Percentiles rank a stretch among this genome's conserved stretches.
Conservation (phyloP, 179 eudicot genomes). For the Heliamphora pulchella region DNA sequence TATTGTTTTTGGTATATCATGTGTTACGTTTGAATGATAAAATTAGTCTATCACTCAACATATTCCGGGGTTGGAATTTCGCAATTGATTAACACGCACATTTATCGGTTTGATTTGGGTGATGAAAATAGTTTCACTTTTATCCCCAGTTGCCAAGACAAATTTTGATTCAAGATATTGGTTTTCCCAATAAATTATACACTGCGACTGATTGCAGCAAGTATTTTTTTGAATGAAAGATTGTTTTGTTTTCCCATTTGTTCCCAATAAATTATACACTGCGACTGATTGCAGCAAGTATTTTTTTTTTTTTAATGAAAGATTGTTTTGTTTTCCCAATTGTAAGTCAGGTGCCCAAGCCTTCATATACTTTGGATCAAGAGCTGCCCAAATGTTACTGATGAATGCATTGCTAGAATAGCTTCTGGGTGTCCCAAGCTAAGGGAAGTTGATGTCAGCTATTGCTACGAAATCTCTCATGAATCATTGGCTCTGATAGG, state of each 20-base stretch:
- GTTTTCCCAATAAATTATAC: not conserved
- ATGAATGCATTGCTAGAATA: constrained; percentile 41
- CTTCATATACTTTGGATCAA: constrained; percentile 67
- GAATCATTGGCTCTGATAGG: constrained; percentile 58
- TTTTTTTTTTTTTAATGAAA: too few species aligned
- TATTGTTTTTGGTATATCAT: too few species aligned
- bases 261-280: not conserved
- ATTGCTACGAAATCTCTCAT: constrained; percentile 79
- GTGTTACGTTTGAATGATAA: not conserved
- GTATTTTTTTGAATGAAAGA: too few species aligned
- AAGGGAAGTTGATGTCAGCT: constrained; percentile 71
- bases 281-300: not conserved
- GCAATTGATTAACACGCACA: not conserved
- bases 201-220: not conserved
- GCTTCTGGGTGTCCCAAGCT: constrained; percentile 60
- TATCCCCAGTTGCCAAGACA: not conserved
- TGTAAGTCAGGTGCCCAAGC: constrained; percentile 59
- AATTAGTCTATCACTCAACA: not conserved
- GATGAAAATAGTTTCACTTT: not conserved
- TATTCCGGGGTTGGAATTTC: not conserved
- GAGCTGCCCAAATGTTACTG: constrained; percentile 69
- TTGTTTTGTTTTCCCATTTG: not conserved
- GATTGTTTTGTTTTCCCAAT: not conserved
- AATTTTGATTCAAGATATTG: not conserved
- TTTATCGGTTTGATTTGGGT: not conserved